Evolutionary conservation across 1,139 yeast species (phyloP), one percentile per base, ranked within the genome.

Genomic region (Zhuliangozyma parablackwelliae): DNA sequence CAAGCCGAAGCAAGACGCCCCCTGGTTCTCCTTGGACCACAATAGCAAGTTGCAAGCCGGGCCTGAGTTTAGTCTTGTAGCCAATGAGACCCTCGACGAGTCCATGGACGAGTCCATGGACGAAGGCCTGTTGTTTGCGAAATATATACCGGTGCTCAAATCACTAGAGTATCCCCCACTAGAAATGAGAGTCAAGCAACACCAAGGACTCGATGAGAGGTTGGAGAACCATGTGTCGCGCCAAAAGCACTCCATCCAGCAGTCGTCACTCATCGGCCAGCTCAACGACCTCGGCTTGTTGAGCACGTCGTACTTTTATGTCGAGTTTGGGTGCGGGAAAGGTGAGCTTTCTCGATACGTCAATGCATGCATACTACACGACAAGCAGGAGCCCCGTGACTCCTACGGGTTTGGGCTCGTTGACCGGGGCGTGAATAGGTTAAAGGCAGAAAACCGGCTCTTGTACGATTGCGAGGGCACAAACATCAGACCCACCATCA

Each of bases 271-370:
- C 40, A 82, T 86, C 16, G 90, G 88, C 5, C 85, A 85, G 43
- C 58, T 89, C 53, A 66, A 73, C 26, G 54, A 61, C 4, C 47
- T 57, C n/a, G 59, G 57, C 0, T 51, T 81, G 24, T 58, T 82
- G 25, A 59, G 61, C 1, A 33, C 56, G 3, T 49, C 62, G 5
- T 50, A 54, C 29, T 63, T 72, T 35, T 76, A 80, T 49, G 56
- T 85, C 21, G 97, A 89, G 56, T 88, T 87, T 64, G 97, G 97
- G 0, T 85, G 95, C 55, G 97, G 97, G 0, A 75, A 90, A 42
- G 96, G 85, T 1, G 97, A 89, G 54, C 69, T 89, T 21, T 77
- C 90, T 1, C 61, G 95, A 42, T 85, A 78, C 50, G 66, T 87
- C n/a, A 69, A 75, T 42, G 60, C 68, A 39, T 73, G 83, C 35